These are phyloP conservation scores for Aristolochia californica DNA, from an alignment of 164 flowering plant genomes.

Conservation along the genomic window DNA sequence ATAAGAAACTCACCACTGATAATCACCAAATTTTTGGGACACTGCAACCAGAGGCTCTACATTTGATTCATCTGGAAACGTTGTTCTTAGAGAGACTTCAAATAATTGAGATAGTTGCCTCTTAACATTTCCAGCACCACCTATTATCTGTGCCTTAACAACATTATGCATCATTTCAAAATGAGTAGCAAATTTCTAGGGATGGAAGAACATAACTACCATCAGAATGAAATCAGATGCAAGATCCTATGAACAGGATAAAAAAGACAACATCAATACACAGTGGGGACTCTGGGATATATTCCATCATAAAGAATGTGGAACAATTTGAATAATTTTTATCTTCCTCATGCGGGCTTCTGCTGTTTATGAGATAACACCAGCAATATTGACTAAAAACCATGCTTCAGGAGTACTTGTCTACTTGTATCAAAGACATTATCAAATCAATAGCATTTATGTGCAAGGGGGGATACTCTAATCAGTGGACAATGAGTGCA, in stretches of 20 bases:
- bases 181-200: background rate
- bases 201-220: background rate
- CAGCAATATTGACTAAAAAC: too few relatives aligned
- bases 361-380: too few relatives aligned
- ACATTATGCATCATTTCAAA: background rate
- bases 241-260: background rate
- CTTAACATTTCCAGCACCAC: conserved; percentile 47
- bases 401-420: too few relatives aligned
- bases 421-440: too few relatives aligned
- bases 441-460: too few relatives aligned
- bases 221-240: background rate
- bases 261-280: background rate
- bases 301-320: background rate
- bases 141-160: conserved; percentile 29
- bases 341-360: too few relatives aligned
- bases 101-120: conserved; percentile 48
- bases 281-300: background rate
- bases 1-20: conserved; percentile 49
- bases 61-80: conserved; percentile 46
- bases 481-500: too few relatives aligned
- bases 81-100: conserved; percentile 40
- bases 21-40: conserved; percentile 70
- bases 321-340: background rate
- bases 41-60: conserved; percentile 57
- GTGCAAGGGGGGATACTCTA: too few relatives aligned